Evolutionary conservation across 2,329 filamentous ascomycete genomes (phyloP).

Genomic region (Trichophaea hybrida): DNA sequence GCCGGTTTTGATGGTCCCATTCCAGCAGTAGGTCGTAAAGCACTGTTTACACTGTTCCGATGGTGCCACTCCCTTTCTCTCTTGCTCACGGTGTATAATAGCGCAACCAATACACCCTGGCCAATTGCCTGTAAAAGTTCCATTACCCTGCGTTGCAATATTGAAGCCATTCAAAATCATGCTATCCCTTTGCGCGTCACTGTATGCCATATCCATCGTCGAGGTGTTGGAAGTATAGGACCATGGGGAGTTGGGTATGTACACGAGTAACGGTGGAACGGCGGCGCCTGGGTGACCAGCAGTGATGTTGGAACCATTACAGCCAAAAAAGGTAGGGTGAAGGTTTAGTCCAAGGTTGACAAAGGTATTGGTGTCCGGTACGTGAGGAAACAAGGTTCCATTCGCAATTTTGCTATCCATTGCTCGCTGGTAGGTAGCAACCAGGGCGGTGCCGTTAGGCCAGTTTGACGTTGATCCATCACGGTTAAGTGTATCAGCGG

Average conservation of each 20-base stretch:
- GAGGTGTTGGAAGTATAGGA: slow-evolving; percentile 60
- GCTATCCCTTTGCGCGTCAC: slow-evolving; percentile 51
- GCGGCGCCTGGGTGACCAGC: slow-evolving; percentile 26
- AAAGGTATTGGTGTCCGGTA: slow-evolving; percentile 65
- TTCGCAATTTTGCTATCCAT: slow-evolving; percentile 44
- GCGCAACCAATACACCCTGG: slow-evolving; percentile 76
- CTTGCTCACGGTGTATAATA: slow-evolving; percentile 60
- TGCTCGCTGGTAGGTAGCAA: slow-evolving; percentile 59
- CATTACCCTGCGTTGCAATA: slow-evolving; percentile 69
- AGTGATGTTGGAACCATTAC: slow-evolving; percentile 50
- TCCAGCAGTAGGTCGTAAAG: slow-evolving; percentile 81
- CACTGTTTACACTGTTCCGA: slow-evolving; percentile 61
- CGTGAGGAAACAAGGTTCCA: slow-evolving; percentile 53
- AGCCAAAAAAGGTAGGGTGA: slow-evolving; percentile 68
- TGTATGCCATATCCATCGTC: slow-evolving; percentile 57
- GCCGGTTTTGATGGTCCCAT: slow-evolving; percentile 44
- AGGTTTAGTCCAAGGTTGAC: slow-evolving; percentile 62
- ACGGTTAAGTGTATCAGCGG: slow-evolving; percentile 48
- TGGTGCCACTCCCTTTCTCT: slow-evolving; percentile 51
- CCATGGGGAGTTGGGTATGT: slow-evolving; percentile 78
- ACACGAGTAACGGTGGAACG: slow-evolving; percentile 58
- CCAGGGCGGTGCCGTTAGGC: slow-evolving; percentile 63
- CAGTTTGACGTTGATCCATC: slow-evolving; percentile 38
- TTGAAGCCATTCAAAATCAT: slow-evolving; percentile 82
- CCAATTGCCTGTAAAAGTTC: slow-evolving; percentile 53